Evolutionary conservation across 2,329 filamentous ascomycete genomes (phyloP), one percentile per base, ranked within the genome.

Genomic region (Venturia oleaginea): DNA sequence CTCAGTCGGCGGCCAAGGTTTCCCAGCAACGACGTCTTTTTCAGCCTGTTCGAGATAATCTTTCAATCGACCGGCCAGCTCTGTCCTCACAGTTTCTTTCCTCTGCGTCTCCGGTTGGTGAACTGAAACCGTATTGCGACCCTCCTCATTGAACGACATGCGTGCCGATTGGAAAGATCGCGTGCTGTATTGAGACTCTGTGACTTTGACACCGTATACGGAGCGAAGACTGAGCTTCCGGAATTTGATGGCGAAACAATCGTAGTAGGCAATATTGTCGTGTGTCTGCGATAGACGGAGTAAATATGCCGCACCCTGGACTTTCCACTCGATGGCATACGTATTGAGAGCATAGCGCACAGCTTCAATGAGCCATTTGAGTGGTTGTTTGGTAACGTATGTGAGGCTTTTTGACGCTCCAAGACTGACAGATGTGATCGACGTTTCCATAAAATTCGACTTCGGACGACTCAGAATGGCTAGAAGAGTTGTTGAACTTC

Each of bases 351-450:
- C 68, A 54, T 64, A 61, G 62, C 69, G 67, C 22, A 73, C 66
- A 0, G 68, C 67, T 55, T 70, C 66, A 24, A 72, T 68, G 15
- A 74, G 66, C 71, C 72, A 74, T 32, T 32, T 48, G 22, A 67
- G 66, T 42, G 68, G 66, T 61, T 69, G 65, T 63, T 71, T 71
- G 5, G 70, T 73, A 10, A 70, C 63, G 65, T 68, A 72, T 37
- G 70, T 66, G 13, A 73, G 66, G n/a, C 68, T 66, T 54, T 71
- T 72, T 2, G 68, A 69, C 19, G 68, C 65, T 10, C 68, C 67
- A 3, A 73, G 62, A 10, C 67, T 65, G 6, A 66, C 67, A 13
- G 66, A 68, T 3, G 67, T 67, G 24, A 72, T 30, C 62, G 48
- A 24, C 17, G 22, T 34, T 48, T 24, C 30, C 1, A 24, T 30